Conservation (phyloP, 2,329 filamentous ascomycete genomes). For the Colletotrichum sp. region DNA sequence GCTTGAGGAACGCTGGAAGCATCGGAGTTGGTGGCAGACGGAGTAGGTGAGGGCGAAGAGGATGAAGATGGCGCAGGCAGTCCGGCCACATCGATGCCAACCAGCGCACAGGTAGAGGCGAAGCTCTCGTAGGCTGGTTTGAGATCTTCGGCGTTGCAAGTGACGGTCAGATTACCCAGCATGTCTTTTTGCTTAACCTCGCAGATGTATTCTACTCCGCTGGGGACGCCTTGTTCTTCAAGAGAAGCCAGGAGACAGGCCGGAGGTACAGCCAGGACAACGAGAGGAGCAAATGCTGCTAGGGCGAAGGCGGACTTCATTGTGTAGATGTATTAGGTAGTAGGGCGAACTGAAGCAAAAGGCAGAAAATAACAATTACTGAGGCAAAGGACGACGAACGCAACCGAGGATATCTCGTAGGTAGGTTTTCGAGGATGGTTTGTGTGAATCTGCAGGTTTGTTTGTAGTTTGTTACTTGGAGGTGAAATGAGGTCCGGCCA, state of each 20-base stretch:
- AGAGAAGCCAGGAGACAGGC: slow-evolving; percentile 23
- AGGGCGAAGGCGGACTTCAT: slow-evolving; percentile 4
- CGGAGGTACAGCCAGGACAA: slow-evolving; percentile 11
- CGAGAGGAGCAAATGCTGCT: slow-evolving; percentile 3
- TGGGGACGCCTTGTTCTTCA: slow-evolving; percentile 11
- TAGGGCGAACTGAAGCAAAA: not conserved
- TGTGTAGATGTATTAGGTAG: not conserved
- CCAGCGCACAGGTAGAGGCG: slow-evolving; percentile 1
- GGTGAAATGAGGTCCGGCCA: not conserved
- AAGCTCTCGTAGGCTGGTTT: slow-evolving; percentile 16
- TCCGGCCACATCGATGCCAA: slow-evolving; percentile 1
- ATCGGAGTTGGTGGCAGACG: not conserved
- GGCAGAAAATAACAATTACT: not conserved
- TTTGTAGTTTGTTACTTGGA: not conserved
- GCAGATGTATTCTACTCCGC: slow-evolving; percentile 15
- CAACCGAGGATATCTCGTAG: not conserved
- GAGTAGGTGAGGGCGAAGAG: not conserved
- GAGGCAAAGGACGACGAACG: not conserved
- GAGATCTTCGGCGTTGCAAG: not conserved
- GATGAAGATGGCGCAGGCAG: not conserved
- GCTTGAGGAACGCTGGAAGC: not conserved
- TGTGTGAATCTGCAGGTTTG: not conserved
- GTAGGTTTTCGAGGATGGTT: not conserved
- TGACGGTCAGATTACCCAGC: slow-evolving; percentile 15
- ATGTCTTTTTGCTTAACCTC: slow-evolving; percentile 13